These are phyloP conservation scores for Coffea eugenioides DNA, from an alignment of 257 asterid species.

Conservation along the genomic window DNA sequence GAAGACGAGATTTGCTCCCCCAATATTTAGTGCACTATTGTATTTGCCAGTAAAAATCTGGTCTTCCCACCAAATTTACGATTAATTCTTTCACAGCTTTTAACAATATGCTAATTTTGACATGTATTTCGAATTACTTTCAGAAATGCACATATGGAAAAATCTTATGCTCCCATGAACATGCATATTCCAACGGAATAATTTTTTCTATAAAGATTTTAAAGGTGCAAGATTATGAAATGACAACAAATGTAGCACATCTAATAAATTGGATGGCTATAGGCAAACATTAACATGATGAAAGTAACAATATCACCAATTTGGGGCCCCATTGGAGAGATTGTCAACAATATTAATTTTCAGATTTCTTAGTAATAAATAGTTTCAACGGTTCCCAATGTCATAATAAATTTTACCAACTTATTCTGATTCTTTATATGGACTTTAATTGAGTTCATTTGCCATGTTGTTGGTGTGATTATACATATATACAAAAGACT, in stretches of 20 bases:
- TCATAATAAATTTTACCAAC: too few relatives aligned
- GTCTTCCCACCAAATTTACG: too few relatives aligned
- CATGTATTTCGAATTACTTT: not conserved
- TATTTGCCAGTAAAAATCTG: too few relatives aligned
- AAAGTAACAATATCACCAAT: not conserved
- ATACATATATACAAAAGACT: too few relatives aligned
- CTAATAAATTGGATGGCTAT: not conserved
- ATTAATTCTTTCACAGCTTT: not conserved
- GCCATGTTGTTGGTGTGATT: too few relatives aligned
- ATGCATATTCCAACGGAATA: not conserved
- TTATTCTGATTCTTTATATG: too few relatives aligned
- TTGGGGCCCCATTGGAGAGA: not conserved
- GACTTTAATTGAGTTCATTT: too few relatives aligned
- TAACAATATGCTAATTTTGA: not conserved
- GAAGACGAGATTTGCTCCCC: too few relatives aligned
- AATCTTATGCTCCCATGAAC: not conserved
- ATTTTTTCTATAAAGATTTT: not conserved
- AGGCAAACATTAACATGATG: not conserved
- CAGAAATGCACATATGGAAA: not conserved
- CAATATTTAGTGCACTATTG: too few relatives aligned
- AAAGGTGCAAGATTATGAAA: not conserved
- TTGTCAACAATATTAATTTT: too few relatives aligned
- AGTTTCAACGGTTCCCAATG: too few relatives aligned
- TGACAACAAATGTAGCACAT: not conserved
- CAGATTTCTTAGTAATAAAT: too few relatives aligned